A percentile compares a stretch with the other conserved stretches of the same genome.
These are phyloP conservation scores for Harrya chromipes DNA, from an alignment of 768 basidiomycete genomes.

Conservation along the genomic window DNA sequence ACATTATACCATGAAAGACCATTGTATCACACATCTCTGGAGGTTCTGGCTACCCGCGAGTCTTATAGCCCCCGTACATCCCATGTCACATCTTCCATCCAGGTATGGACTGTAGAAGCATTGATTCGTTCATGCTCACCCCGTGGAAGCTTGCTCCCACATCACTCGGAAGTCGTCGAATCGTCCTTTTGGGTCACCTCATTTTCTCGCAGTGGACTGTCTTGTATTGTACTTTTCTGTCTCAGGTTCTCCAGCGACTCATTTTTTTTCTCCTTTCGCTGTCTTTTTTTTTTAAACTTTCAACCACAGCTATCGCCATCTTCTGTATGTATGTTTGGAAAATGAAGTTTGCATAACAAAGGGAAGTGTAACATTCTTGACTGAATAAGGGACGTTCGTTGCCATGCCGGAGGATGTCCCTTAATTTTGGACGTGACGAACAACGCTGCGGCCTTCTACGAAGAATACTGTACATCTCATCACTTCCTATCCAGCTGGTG, in stretches of 20 bases:
- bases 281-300: constrained; percentile 11
- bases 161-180: constrained; percentile 30
- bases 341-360: constrained; percentile 12
- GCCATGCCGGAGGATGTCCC: constrained; percentile 24
- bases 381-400: constrained; percentile 15
- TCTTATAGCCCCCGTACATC: constrained; percentile 20
- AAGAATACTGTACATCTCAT: constrained; percentile 16
- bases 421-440: constrained; percentile 21
- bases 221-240: constrained; percentile 35
- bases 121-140: constrained; percentile 24
- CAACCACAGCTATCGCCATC: constrained; percentile 26
- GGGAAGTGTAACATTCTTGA: neutral
- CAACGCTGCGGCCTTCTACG: constrained; percentile 21
- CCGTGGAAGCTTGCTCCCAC: constrained; percentile 28
- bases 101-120: constrained; percentile 29
- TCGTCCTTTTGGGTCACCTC: constrained; percentile 33
- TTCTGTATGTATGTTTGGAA: constrained; percentile 34
- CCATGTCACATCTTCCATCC: constrained; percentile 23
- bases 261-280: constrained; percentile 1
- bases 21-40: constrained; percentile 20
- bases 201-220: constrained; percentile 31
- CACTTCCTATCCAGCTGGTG: constrained; percentile 11
- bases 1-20: constrained; percentile 53
- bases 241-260: constrained; percentile 15
- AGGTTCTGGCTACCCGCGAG: constrained; percentile 23